Evolutionary conservation across 108 stramenopile species (phyloP).

Genomic region (Conticribra guillardii): DNA sequence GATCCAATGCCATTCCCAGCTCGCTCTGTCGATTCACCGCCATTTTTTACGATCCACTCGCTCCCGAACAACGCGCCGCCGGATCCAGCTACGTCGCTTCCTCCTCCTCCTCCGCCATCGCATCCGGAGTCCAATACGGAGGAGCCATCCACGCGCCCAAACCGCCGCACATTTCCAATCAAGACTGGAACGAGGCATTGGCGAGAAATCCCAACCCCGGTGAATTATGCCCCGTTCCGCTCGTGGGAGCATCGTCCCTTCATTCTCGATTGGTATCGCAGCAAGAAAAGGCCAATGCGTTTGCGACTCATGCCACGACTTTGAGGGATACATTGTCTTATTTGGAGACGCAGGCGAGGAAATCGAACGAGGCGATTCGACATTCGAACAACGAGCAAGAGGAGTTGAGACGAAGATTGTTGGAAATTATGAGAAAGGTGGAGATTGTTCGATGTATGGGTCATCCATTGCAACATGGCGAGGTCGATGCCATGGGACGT

Average conservation of each 20-base stretch:
- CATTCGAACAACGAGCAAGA: conserved; percentile 45
- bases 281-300: conserved; percentile 59
- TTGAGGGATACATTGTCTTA: conserved; percentile 33
- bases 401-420: conserved; percentile 50
- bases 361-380: conserved; percentile 23
- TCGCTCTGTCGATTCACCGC: conserved; percentile 58
- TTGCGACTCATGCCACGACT: conserved; percentile 32
- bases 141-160: conserved; percentile 46
- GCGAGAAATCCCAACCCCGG: conserved; percentile 83
- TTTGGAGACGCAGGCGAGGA: conserved; percentile 8
- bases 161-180: conserved; percentile 66
- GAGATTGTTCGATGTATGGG: conserved; percentile 80
- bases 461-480: conserved; percentile 68
- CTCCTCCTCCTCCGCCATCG: not conserved
- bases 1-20: conserved; percentile 21
- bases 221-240: conserved; percentile 60
- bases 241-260: conserved; percentile 71
- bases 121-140: not conserved
- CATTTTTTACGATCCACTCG: conserved; percentile 76
- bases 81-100: conserved; percentile 30
- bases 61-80: conserved; percentile 58
- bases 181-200: conserved; percentile 75
- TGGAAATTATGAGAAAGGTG: conserved; percentile 74
- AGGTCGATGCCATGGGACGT: conserved; percentile 53
- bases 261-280: conserved; percentile 65